These are phyloP conservation scores for Acacia pycnantha DNA, from an alignment of 331 rosid genomes.

Conservation along the genomic window DNA sequence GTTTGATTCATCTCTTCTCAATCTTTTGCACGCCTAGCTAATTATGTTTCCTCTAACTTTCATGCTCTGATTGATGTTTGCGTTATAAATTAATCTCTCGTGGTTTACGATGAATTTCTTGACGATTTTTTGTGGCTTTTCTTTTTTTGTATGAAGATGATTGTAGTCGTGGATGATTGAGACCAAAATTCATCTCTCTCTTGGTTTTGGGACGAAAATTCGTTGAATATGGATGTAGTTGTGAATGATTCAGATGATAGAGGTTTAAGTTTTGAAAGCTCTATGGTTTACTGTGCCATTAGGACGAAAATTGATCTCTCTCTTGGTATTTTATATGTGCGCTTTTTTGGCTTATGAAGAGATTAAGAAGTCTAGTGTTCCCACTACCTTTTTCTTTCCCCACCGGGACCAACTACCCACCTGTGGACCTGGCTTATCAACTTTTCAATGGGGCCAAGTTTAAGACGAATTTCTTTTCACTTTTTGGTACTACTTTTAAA, in stretches of 20 bases:
- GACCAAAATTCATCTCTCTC: background rate
- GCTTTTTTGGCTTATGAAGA: background rate
- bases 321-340: background rate
- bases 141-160: background rate
- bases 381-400: slow-evolving; percentile 3
- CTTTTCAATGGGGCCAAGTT: background rate
- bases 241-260: background rate
- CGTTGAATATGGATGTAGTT: background rate
- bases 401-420: background rate
- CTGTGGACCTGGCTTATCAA: background rate
- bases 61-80: background rate
- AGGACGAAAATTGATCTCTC: background rate
- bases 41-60: background rate
- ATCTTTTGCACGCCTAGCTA: background rate
- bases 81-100: background rate
- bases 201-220: background rate
- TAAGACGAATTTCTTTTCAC: background rate
- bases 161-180: background rate
- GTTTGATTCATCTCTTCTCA: background rate
- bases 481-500: background rate
- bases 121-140: background rate
- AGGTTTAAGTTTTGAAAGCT: background rate
- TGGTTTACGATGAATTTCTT: background rate
- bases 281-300: background rate
- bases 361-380: background rate